Conservation (phyloP, 2,329 filamentous ascomycete genomes). For the Shiraia bambusicola region DNA sequence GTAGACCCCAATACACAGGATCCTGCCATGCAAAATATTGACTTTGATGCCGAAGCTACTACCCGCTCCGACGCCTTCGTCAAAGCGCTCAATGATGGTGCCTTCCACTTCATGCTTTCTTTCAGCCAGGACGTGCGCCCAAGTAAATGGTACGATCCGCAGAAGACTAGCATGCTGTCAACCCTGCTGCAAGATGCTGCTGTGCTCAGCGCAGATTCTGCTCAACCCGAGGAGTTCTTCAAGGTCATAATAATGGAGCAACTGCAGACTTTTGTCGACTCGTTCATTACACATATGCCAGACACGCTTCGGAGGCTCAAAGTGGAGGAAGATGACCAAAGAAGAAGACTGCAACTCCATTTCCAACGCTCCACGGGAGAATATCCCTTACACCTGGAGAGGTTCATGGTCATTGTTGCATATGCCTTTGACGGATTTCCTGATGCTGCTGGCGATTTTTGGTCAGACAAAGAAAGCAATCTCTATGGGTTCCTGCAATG, state of each 20-base stretch:
- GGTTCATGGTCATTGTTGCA: constrained; percentile 88
- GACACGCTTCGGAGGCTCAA: constrained; percentile 85
- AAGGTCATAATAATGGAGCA: constrained; percentile 73
- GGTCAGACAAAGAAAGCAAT: constrained; percentile 89
- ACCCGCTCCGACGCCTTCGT: constrained; percentile 72
- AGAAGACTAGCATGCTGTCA: constrained; percentile 76
- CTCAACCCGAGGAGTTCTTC: constrained; percentile 71
- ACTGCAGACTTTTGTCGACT: constrained; percentile 83
- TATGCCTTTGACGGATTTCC: constrained; percentile 85
- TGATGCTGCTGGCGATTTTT: constrained; percentile 84
- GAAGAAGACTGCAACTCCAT: constrained; percentile 52
- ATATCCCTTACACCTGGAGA: constrained; percentile 66
- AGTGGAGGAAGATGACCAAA: constrained; percentile 85
- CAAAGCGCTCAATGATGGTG: constrained; percentile 79
- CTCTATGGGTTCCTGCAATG: constrained; percentile 93
- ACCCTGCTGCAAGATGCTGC: constrained; percentile 81
- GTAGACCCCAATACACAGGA: constrained; percentile 66
- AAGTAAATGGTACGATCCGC: constrained; percentile 84
- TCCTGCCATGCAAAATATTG: constrained; percentile 54
- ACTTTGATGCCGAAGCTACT: constrained; percentile 67
- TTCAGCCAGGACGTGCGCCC: constrained; percentile 79
- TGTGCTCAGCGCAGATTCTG: constrained; percentile 65
- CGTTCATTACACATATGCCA: constrained; percentile 92
- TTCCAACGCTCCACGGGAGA: constrained; percentile 55
- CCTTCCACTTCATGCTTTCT: constrained; percentile 87